Conservation (phyloP, 2,329 filamentous ascomycete species). For the Fusarium foetens region DNA sequence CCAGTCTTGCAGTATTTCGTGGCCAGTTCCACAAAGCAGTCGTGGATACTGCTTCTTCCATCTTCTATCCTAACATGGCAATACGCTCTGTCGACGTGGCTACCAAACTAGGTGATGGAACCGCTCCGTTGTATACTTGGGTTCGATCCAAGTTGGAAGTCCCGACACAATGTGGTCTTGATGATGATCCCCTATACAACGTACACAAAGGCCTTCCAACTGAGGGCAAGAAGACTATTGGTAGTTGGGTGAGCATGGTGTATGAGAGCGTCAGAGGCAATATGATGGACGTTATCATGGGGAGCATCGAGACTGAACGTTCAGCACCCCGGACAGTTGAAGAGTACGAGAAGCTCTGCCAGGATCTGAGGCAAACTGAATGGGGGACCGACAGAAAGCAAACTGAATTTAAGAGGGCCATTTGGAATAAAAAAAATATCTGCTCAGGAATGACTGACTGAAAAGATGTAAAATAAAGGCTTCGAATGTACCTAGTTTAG, state of each 20-base stretch:
- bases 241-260: constrained; percentile 46
- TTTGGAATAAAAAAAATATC: not conserved
- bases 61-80: constrained; percentile 45
- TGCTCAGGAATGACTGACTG: not conserved
- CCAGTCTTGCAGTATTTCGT: constrained; percentile 39
- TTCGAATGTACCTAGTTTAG: not conserved
- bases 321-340: constrained; percentile 33
- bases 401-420: not conserved
- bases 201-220: constrained; percentile 33
- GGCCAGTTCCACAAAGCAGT: constrained; percentile 35
- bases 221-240: constrained; percentile 48
- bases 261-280: constrained; percentile 46
- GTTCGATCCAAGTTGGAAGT: constrained; percentile 45
- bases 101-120: constrained; percentile 46
- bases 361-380: constrained; percentile 1
- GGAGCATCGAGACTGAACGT: constrained; percentile 33
- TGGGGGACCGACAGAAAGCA: not conserved
- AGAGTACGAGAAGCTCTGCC: constrained; percentile 40
- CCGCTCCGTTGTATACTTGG: constrained; percentile 45
- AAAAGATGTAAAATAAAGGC: not conserved
- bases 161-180: constrained; percentile 47
- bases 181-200: constrained; percentile 46
- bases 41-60: constrained; percentile 29
- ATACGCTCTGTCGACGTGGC: constrained; percentile 38
- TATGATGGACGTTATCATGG: constrained; percentile 46